Base-by-base conservation (phyloP, 257 asterid species). In the Asclepias syriaca region DNA sequence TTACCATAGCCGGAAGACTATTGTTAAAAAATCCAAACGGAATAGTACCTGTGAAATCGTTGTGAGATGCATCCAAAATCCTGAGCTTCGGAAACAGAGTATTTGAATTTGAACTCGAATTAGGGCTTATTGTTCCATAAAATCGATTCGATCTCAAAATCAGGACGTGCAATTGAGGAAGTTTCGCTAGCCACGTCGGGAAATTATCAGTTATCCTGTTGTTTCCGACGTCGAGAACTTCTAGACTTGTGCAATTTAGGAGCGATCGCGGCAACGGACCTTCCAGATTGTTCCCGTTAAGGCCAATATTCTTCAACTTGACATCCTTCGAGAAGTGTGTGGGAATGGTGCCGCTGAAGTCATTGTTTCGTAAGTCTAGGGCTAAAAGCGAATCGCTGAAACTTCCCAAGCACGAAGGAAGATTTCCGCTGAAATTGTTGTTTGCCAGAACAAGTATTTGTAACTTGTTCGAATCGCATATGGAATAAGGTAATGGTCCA, bases 151-250 rank as follows among this genome's bases (percentile, higher is more conserved):
- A 54, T 32, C 60, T 69, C 65, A 69, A 37, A 34, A 66, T 34
- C 51, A 74, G 78, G 34, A 78, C 82, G n/a, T n/a, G 69, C 29
- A 84, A 75, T 3, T 64, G 15, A 0, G 59, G 72, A 73, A 81
- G 83, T 58, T 5, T 50, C 21, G 29, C 71, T n/a, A 66, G 34
- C 85, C 85, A 81, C n/a, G 21, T 15, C 3, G 85, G 87, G 27
- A 84, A 84, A 2, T 11, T 1, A 34, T 50, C 85, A 0, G 0
- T 64, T 8, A 84, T 46, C 4, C 68, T n/a, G 53, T 83, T 83
- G 39, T 73, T 56, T 6, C 68, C 65, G 1, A 75, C 55, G 57
- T 79, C 70, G 37, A 79, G 72, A 57, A 59, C 72, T 54, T 67
- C 71, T 10, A 79, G 59, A 9, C 1, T 3, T 49, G 2, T 21